A percentile compares a stretch with the other conserved stretches of the same genome.
phyloP scores from a whole-genome alignment of 108 stramenopile genomes.

The Pseudonitzschia multiseries region DNA sequence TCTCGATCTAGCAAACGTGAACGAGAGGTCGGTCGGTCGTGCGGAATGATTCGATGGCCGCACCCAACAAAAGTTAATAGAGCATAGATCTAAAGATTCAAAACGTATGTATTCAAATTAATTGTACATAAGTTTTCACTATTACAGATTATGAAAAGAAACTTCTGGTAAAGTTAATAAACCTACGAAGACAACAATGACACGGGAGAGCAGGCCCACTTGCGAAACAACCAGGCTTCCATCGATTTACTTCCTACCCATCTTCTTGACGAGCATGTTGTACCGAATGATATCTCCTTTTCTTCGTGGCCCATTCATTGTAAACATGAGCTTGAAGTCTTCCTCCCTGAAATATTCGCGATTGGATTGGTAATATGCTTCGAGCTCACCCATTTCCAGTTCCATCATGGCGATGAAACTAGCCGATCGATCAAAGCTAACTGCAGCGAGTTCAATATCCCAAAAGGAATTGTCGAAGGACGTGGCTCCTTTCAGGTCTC shows the following conservation, averaged over 20 bases:
- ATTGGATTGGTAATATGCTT: slow-evolving; percentile 70
- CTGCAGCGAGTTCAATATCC: slow-evolving; percentile 82
- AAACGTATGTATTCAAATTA: background rate
- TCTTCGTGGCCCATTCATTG: slow-evolving; percentile 74
- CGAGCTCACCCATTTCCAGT: slow-evolving; percentile 75
- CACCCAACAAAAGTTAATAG: background rate
- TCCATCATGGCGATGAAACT: slow-evolving; percentile 87
- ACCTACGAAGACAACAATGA: no score
- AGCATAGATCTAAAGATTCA: background rate
- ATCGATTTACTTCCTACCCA: slow-evolving; percentile 9
- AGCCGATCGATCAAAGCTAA: slow-evolving; percentile 82
- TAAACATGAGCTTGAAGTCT: slow-evolving; percentile 84
- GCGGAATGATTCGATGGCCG: background rate
- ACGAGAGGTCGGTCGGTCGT: background rate
- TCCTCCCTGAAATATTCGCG: slow-evolving; percentile 67
- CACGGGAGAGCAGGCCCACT: no score
- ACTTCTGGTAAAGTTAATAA: background rate
- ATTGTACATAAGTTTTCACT: background rate
- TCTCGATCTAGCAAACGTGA: background rate
- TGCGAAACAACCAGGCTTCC: no score
- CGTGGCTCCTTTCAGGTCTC: slow-evolving; percentile 83
- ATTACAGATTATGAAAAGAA: background rate
- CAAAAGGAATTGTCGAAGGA: slow-evolving; percentile 86
- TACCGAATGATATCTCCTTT: slow-evolving; percentile 70
- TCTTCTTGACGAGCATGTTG: slow-evolving; percentile 49